These are phyloP conservation scores for Penicillium fimorum DNA, from an alignment of 495 filamentous ascomycete genomes.

Conservation along the genomic window DNA sequence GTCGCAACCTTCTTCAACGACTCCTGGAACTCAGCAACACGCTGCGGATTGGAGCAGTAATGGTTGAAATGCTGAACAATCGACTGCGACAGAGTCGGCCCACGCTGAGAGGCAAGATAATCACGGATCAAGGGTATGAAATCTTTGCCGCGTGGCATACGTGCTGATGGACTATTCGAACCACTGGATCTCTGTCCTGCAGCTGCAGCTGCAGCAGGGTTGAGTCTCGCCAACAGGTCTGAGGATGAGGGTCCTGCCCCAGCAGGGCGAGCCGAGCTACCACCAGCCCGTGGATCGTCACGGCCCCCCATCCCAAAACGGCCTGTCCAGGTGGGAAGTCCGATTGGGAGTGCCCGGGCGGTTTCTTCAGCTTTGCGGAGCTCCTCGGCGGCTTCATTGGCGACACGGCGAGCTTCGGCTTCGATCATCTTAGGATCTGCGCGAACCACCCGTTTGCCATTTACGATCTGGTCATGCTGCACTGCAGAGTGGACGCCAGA, in stretches of 20 bases:
- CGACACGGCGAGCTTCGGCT: slow-evolving; percentile 74
- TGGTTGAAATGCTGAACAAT: slow-evolving; percentile 78
- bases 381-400: slow-evolving; percentile 70
- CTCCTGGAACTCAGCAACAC: slow-evolving; percentile 61
- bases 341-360: slow-evolving; percentile 69
- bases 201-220: slow-evolving; percentile 32
- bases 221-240: slow-evolving; percentile 58
- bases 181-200: slow-evolving; percentile 28
- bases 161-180: slow-evolving; percentile 25
- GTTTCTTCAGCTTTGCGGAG: slow-evolving; percentile 71
- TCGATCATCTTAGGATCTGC: slow-evolving; percentile 73
- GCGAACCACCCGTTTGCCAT: slow-evolving; percentile 58
- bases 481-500: slow-evolving; percentile 81
- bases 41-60: slow-evolving; percentile 54
- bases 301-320: slow-evolving; percentile 70
- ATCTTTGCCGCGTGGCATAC: slow-evolving; percentile 43
- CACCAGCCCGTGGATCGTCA: slow-evolving; percentile 33
- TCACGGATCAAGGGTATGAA: slow-evolving; percentile 72
- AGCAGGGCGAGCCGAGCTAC: slow-evolving; percentile 36
- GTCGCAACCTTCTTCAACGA: slow-evolving; percentile 58
- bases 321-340: slow-evolving; percentile 93
- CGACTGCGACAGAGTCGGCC: slow-evolving; percentile 67
- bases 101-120: slow-evolving; percentile 69
- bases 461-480: slow-evolving; percentile 86
- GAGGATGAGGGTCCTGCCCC: slow-evolving; percentile 53